Base-by-base conservation (phyloP, 441 rosid species). In the Erodium chrysanthum region DNA sequence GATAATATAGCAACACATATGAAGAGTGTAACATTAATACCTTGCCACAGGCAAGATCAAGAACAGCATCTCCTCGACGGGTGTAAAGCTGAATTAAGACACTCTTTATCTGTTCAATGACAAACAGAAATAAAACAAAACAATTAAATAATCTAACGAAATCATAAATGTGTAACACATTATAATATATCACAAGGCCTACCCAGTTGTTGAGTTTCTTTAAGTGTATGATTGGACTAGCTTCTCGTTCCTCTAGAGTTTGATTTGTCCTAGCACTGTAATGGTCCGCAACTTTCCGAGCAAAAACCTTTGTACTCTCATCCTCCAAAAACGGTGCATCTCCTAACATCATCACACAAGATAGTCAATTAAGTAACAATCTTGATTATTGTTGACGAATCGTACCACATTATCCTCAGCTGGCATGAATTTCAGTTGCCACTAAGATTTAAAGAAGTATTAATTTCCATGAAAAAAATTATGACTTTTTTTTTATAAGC, bases 31-130 rank as follows among this genome's bases (percentile, higher is more conserved):
- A 27, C 3, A 27, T 27, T 35, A 66, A 33, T 60, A 88, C 97
- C 94, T 91, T 94, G 73, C 99, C 97, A 73, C 99, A 94, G n/a
- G 92, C 97, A 76, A 91, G 91, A 79, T 94, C 99, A 14, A 94
- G 94, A 79, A 94, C 96, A 66, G 89, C 92, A 79, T 94, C 96
- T 29, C 92, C 94, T 72, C 81, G 82, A 37, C 81, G 83, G 75
- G 99, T 80, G 76, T 94, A 88, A 56, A 91, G 92, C 84, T 89
- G 96, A 79, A 94, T 87, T 77, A 94, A 76, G 64, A 94, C 99
- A 82, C 97, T 91, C 80, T 94, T 94, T 76, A 91, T 91, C 99
- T 94, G 89, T 75, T 54, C 72, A 63, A 58, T 40, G 35, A 75
- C 6, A 70, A 6, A 42, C 22, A 74, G 18, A 40, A 54, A 52